These are phyloP conservation scores for Leccinum pallidistipes DNA, from an alignment of 1,284 basidiomycete genomes.

Conservation along the genomic window DNA sequence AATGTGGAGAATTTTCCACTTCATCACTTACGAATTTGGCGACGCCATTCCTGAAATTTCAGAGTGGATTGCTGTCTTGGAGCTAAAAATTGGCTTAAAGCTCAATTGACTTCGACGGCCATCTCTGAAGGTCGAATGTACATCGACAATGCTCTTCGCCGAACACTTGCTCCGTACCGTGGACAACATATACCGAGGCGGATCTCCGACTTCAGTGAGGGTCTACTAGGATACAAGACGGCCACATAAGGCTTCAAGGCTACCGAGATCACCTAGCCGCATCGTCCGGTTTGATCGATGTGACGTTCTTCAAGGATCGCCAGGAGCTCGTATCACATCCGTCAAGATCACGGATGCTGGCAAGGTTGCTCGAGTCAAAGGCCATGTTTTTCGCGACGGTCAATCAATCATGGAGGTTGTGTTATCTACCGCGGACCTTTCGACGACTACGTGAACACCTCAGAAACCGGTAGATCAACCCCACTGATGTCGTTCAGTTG, in stretches of 20 bases:
- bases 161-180: constrained; percentile 81
- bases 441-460: constrained; percentile 92
- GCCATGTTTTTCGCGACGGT: constrained; percentile 74
- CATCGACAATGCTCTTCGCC: constrained; percentile 87
- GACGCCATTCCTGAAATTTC: constrained; percentile 55
- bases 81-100: constrained; percentile 82
- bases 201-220: constrained; percentile 55
- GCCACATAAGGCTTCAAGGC: constrained; percentile 83
- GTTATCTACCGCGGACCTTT: constrained; percentile 92
- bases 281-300: constrained; percentile 61
- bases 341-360: constrained; percentile 92
- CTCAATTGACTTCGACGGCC: constrained; percentile 79
- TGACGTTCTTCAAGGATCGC: constrained; percentile 87
- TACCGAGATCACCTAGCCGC: constrained; percentile 70
- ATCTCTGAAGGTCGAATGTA: constrained; percentile 86
- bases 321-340: constrained; percentile 82
- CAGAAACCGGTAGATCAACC: constrained; percentile 88
- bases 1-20: constrained; percentile 45
- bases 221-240: constrained; percentile 74
- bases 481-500: constrained; percentile 80
- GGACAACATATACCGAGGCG: constrained; percentile 69
- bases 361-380: constrained; percentile 92
- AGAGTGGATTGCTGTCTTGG: constrained; percentile 85
- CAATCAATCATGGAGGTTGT: constrained; percentile 90
- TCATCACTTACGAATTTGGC: constrained; percentile 61